Conservation (phyloP, 805 yeast genomes). For the Kazachstania bromeliacearum region DNA sequence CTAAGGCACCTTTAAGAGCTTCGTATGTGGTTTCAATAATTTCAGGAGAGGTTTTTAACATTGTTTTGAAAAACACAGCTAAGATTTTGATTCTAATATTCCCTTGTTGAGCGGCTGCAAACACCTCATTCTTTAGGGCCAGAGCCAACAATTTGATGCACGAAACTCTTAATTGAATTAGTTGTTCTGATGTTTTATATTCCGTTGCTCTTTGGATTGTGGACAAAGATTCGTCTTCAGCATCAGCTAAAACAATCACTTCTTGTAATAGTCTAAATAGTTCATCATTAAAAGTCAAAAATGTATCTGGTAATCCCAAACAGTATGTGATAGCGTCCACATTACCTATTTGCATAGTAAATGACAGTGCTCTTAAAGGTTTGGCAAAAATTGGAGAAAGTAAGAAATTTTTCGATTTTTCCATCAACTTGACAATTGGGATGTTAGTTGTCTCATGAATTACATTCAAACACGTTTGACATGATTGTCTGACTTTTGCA, state of each 20-base stretch:
- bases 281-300: constrained; percentile 82
- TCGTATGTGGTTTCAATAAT: constrained; percentile 90
- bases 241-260: constrained; percentile 90
- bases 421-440: constrained; percentile 64
- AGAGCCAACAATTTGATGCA: constrained; percentile 76
- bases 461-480: constrained; percentile 58
- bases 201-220: constrained; percentile 80
- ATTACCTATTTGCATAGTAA: constrained; percentile 97
- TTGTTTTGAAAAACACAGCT: constrained; percentile 90
- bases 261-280: constrained; percentile 75
- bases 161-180: constrained; percentile 79
- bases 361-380: constrained; percentile 92
- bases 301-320: constrained; percentile 67
- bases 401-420: constrained; percentile 72
- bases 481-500: constrained; percentile 68
- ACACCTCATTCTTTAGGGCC: constrained; percentile 79
- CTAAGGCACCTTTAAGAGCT: constrained; percentile 73
- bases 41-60: constrained; percentile 73
- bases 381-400: constrained; percentile 93
- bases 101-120: constrained; percentile 62
- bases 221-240: constrained; percentile 92
- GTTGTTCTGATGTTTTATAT: constrained; percentile 78
- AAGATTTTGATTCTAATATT: constrained; percentile 76
- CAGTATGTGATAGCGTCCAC: constrained; percentile 96
- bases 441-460: constrained; percentile 63